Evolutionary conservation across 2,329 filamentous ascomycete genomes (phyloP).

Genomic region (Hypomyces rosellus): DNA sequence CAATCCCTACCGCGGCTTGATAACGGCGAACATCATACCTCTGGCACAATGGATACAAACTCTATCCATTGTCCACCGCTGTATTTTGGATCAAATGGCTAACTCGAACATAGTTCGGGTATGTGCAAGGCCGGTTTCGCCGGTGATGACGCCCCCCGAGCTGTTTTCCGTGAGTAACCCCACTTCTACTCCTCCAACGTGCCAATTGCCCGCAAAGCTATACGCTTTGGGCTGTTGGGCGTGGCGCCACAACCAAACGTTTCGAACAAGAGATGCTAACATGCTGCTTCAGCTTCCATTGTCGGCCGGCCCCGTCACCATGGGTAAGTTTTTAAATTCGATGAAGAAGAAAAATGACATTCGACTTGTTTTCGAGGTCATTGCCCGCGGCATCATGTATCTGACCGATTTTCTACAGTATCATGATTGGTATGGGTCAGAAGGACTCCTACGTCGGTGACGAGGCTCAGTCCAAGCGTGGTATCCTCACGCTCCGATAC

Average conservation of each 20-base stretch:
- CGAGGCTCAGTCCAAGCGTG: slow-evolving; percentile 99
- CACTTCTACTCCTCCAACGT: slow-evolving; percentile 25
- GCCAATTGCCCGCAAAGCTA: slow-evolving; percentile 13
- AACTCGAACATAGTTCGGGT: slow-evolving; percentile 68
- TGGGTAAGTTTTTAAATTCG: slow-evolving; percentile 66
- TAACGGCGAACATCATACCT: not conserved
- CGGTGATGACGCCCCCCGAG: slow-evolving; percentile 99
- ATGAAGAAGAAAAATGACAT: not conserved
- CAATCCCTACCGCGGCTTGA: slow-evolving; percentile 6
- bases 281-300: slow-evolving; percentile 70
- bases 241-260: slow-evolving; percentile 6
- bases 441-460: slow-evolving; percentile 99
- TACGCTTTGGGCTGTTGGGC: slow-evolving; percentile 11
- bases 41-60: not conserved
- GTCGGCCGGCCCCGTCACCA: slow-evolving; percentile 99
- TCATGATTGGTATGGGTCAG: slow-evolving; percentile 99
- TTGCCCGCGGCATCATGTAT: slow-evolving; percentile 1
- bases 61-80: not conserved
- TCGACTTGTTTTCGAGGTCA: not conserved
- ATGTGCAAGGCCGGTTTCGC: slow-evolving; percentile 99
- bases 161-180: slow-evolving; percentile 93
- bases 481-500: slow-evolving; percentile 99
- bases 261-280: slow-evolving; percentile 29
- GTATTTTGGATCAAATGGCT: slow-evolving; percentile 2
- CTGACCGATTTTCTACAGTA: slow-evolving; percentile 51